Evolutionary conservation across 2,329 filamentous ascomycete species (phyloP).

Genomic region (Hypoxylon sp.): DNA sequence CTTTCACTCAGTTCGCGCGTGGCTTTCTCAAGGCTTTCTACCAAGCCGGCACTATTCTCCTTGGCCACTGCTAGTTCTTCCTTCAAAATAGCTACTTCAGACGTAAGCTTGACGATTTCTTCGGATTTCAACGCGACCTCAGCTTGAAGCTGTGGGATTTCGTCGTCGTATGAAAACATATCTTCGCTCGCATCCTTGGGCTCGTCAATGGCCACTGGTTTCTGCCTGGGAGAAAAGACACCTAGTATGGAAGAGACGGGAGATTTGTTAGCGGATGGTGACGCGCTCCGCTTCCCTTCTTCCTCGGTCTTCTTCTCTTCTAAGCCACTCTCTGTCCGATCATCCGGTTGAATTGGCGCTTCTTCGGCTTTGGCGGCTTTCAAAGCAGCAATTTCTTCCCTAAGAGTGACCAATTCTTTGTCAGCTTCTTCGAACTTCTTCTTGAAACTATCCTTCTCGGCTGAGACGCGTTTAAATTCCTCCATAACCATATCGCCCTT

Average conservation of each 20-base stretch:
- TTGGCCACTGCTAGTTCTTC: constrained; percentile 79
- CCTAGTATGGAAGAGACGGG: constrained; percentile 64
- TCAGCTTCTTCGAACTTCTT: constrained; percentile 80
- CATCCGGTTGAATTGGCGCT: constrained; percentile 27
- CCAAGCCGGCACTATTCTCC: constrained; percentile 77
- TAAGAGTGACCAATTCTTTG: constrained; percentile 71
- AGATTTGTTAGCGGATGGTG: constrained; percentile 59
- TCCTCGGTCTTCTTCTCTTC: constrained; percentile 54
- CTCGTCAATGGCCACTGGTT: constrained; percentile 55
- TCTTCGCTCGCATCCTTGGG: constrained; percentile 70
- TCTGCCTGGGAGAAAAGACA: constrained; percentile 66
- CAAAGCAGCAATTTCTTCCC: constrained; percentile 73
- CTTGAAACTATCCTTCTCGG: constrained; percentile 84
- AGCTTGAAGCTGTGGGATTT: constrained; percentile 84
- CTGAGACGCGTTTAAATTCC: constrained; percentile 88
- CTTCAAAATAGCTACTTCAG: constrained; percentile 77
- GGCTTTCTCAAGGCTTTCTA: constrained; percentile 76
- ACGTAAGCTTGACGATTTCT: constrained; percentile 78
- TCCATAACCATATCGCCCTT: constrained; percentile 95
- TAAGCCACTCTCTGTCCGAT: constrained; percentile 24
- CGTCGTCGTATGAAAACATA: constrained; percentile 93
- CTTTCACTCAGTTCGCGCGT: constrained; percentile 72
- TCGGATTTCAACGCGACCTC: constrained; percentile 79
- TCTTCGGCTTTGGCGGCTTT: constrained; percentile 55
- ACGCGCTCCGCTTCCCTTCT: constrained; percentile 43